Percentiles rank a stretch among this genome's conserved stretches.
phyloP scores from a whole-genome alignment of 345 rosid genomes.

The Rhodamnia rubescens region DNA sequence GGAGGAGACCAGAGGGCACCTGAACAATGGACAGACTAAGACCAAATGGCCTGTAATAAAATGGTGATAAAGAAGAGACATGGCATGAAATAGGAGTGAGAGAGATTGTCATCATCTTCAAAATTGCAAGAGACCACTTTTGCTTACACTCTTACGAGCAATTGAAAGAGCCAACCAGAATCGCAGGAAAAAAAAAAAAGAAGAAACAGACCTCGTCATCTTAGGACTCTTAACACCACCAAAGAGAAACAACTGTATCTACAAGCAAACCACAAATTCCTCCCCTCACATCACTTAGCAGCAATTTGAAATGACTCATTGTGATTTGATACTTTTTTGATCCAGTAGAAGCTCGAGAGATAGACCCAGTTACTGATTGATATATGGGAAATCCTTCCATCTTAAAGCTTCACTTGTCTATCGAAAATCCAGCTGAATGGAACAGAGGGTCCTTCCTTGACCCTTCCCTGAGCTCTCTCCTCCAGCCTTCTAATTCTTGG shows the following conservation, averaged over 20 bases:
- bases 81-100: background rate
- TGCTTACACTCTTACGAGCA: slow-evolving; percentile 3
- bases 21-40: background rate
- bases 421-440: slow-evolving; percentile 88
- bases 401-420: slow-evolving; percentile 54
- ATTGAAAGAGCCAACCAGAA: background rate
- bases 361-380: background rate
- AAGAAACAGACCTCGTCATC: background rate
- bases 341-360: background rate
- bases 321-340: background rate
- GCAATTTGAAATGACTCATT: background rate
- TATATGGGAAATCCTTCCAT: background rate
- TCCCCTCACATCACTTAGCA: slow-evolving; percentile 1
- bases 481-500: slow-evolving; percentile 71
- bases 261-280: slow-evolving; percentile 15
- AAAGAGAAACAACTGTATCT: slow-evolving; percentile 37
- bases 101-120: slow-evolving; percentile 9
- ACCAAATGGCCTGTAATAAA: background rate
- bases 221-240: slow-evolving; percentile 13
- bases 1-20: background rate
- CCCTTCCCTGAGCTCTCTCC: slow-evolving; percentile 76
- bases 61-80: background rate
- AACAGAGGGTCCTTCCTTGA: slow-evolving; percentile 36
- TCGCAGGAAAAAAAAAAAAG: background rate
- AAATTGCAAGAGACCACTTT: slow-evolving; percentile 21